A percentile compares a stretch with the other conserved stretches of the same genome.
Conservation (phyloP, 2,329 filamentous ascomycete species). For the Trichophyton verrucosum region DNA sequence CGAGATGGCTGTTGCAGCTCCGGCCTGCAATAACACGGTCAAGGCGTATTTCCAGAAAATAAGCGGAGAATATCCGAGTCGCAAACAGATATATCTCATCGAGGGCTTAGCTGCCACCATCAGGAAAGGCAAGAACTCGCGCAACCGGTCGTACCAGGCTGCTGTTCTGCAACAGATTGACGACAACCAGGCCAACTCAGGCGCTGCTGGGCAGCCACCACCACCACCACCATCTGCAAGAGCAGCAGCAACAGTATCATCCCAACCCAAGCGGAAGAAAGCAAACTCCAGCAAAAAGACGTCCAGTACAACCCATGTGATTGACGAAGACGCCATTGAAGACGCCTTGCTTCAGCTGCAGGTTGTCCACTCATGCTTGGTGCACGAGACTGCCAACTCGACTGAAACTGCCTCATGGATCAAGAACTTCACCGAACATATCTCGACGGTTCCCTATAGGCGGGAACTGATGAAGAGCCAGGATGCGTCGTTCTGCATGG, state of each 20-base stretch:
- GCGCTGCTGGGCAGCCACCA: too few relatives aligned
- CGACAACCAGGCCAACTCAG: constrained; percentile 24
- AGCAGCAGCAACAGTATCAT: constrained; percentile 13
- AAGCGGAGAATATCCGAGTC: constrained; percentile 40
- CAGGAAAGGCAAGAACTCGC: constrained; percentile 53
- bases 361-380: constrained; percentile 51
- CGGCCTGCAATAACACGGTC: constrained; percentile 32
- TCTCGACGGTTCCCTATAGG: constrained; percentile 63
- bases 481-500: constrained; percentile 60
- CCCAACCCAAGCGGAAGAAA: constrained; percentile 21
- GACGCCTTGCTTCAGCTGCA: constrained; percentile 60
- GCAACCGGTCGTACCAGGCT: constrained; percentile 56
- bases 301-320: constrained; percentile 40
- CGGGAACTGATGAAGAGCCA: constrained; percentile 37
- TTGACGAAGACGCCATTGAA: constrained; percentile 55
- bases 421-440: constrained; percentile 61
- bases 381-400: constrained; percentile 53
- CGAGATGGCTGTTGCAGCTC: constrained; percentile 36
- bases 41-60: constrained; percentile 48
- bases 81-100: constrained; percentile 56
- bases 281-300: constrained; percentile 27
- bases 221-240: too few relatives aligned
- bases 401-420: constrained; percentile 63
- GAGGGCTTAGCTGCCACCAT: constrained; percentile 56
- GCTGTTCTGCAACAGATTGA: constrained; percentile 41